Evolutionary conservation across 2,329 filamentous ascomycete species (phyloP), one percentile per base, ranked within the genome.

Genomic region (Colletotrichum karsti): DNA sequence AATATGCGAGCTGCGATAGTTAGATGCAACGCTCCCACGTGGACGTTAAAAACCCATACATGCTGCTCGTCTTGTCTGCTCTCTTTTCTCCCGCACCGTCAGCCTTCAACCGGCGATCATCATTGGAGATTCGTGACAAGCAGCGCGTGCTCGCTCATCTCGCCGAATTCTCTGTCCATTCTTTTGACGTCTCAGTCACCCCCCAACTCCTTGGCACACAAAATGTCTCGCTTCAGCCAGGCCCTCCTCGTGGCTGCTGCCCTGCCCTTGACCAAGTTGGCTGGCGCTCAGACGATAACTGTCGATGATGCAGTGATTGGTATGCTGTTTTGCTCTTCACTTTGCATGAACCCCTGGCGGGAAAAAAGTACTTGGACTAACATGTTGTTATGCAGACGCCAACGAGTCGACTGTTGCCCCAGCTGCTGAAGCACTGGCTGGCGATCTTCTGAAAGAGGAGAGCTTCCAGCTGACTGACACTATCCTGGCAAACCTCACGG

Each of bases 391-490:
- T n/a, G n/a, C n/a, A 22, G 74, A 30, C 7, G 74, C 71, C 48
- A 55, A 73, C 57, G 63, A 70, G 12, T 68, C 71, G 15, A 72
- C 69, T 9, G 67, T 77, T 44, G 67, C 70, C 10, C 74, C 72
- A 46, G 74, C 71, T n/a, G 70, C 61, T 50, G 63, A 28, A 5
- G 9, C 5, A 26, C 18, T 28, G 48, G 26, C 66, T 61, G 62
- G 42, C 35, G 56, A 61, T 15, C 46, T 63, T 10, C 60, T 69
- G 22, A 69, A 67, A 20, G 13, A 48, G 20, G 75, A 78, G 44
- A 66, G 63, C 12, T 69, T 77, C 22, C 77, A 80, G 58, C 71
- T 82, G 59, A 82, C 79, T 1, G 75, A 80, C 22, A 72, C 71
- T 7, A 74, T 77, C 3, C 69, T 82, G 22, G 69, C 72, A 41